Conservation (phyloP, 345 rosid species). For the Rhodomyrtus tomentosa region DNA sequence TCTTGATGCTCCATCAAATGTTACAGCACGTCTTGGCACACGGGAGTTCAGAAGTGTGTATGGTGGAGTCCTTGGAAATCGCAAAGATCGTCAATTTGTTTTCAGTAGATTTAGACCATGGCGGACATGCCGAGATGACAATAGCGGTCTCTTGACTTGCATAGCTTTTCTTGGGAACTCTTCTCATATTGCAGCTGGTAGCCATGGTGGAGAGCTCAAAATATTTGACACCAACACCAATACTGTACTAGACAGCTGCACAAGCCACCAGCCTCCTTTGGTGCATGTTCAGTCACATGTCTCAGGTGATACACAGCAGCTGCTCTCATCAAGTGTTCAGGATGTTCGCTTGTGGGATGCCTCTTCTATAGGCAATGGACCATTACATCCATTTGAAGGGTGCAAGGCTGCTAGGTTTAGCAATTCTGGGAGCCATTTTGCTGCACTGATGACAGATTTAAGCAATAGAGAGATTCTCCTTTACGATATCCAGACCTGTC, state of each 20-base stretch:
- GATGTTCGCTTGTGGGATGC: slow-evolving; percentile 94
- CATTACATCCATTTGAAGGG: slow-evolving; percentile 63
- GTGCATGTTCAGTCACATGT: slow-evolving; percentile 58
- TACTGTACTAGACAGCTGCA: slow-evolving; percentile 56
- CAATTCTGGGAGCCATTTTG: slow-evolving; percentile 66
- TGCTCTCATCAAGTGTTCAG: slow-evolving; percentile 79
- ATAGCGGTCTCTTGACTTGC: slow-evolving; percentile 67
- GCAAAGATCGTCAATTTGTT: slow-evolving; percentile 89
- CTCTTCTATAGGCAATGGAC: slow-evolving; percentile 52
- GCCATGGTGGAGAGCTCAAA: slow-evolving; percentile 77
- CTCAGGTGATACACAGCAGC: slow-evolving; percentile 49
- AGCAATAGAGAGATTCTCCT: slow-evolving; percentile 66
- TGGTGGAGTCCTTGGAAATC: slow-evolving; percentile 90
- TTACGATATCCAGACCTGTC: slow-evolving; percentile 71
- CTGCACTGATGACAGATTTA: slow-evolving; percentile 52
- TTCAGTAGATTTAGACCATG: slow-evolving; percentile 92
- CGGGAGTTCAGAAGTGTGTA: slow-evolving; percentile 68
- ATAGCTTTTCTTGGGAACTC: slow-evolving; percentile 67
- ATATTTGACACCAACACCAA: slow-evolving; percentile 61
- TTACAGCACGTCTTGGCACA: slow-evolving; percentile 76
- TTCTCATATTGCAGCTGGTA: slow-evolving; percentile 80
- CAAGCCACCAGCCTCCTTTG: slow-evolving; percentile 72
- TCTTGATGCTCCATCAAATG: slow-evolving; percentile 83
- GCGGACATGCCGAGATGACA: slow-evolving; percentile 94
- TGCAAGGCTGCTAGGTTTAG: slow-evolving; percentile 90